Base-by-base conservation (phyloP, 2,329 filamentous ascomycete species). In the Monilinia fructicola region DNA sequence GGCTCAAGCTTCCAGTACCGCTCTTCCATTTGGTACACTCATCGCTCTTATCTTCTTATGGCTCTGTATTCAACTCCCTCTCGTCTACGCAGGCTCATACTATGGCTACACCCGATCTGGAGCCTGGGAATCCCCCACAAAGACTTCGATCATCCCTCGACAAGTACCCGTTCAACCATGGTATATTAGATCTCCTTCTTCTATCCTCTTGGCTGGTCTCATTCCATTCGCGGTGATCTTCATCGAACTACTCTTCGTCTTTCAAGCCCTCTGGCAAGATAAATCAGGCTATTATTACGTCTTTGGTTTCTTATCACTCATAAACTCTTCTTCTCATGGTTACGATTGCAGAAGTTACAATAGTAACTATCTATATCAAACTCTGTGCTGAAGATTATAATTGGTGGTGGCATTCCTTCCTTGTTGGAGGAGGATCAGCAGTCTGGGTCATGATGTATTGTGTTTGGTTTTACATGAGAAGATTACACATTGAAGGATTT, bases 231-330 rank as follows among this genome's bases (percentile, higher is more conserved):
- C 90, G 2, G 91, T 96, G 66, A 88, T 96, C 72, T 95, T 94
- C 77, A 92, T 96, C 74, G 92, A 96, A 79, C 83, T 96, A 18
- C 82, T 94, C 53, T 95, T 93, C 76, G 88, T 95, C 60, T 95
- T 96, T 78, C 91, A 92, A 79, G 93, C 90, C 59, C 78, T 96
- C 44, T 95, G 92, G 90, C 90, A 93, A 77, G 92, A 96, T 78
- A 96, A 96, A 81, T 92, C 87, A 74, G 91, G 91, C 9, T 96
- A 93, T 78, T 96, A 96, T 79, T 96, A 96, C 78, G 88, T 96
- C 28, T 96, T 95, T 76, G 92, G 92, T 14, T 96, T 94, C 80
- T 78, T 95, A 70, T 87, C 88, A 10, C 87, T 92, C 21, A 89
- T 95, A 12, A 12, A 88, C 83, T 31, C 80, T 86, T 14, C 90